phyloP scores from a whole-genome alignment of 768 basidiomycete genomes.

The Rhizopogon rudus region DNA sequence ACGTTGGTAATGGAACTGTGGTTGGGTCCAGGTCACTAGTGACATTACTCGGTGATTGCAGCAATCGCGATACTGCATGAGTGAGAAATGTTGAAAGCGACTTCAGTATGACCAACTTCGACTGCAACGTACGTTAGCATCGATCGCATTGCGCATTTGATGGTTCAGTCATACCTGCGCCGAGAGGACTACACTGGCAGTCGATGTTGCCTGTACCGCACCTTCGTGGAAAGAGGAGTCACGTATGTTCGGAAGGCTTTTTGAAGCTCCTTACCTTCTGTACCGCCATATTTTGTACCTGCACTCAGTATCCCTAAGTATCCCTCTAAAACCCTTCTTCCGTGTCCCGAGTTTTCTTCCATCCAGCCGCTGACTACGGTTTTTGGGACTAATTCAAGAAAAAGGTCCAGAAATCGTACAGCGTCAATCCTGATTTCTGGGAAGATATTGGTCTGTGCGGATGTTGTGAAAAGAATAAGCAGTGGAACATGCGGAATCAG shows the following conservation, averaged over 20 bases:
- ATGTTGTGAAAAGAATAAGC: slow-evolving; percentile 81
- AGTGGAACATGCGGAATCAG: slow-evolving; percentile 70
- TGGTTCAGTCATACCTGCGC: slow-evolving; percentile 40
- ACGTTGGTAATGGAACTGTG: slow-evolving; percentile 36
- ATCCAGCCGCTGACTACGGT: slow-evolving; percentile 68
- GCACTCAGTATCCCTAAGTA: slow-evolving; percentile 77
- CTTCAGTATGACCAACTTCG: slow-evolving; percentile 70
- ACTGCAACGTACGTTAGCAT: slow-evolving; percentile 36
- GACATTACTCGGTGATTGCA: slow-evolving; percentile 12
- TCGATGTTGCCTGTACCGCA: slow-evolving; percentile 44
- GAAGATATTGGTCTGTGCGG: slow-evolving; percentile 92
- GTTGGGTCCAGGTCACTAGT: slow-evolving; percentile 7
- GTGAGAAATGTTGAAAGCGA: slow-evolving; percentile 69
- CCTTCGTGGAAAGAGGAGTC: slow-evolving; percentile 10
- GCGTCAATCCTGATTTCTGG: slow-evolving; percentile 93
- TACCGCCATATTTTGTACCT: slow-evolving; percentile 56
- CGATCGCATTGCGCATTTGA: not conserved
- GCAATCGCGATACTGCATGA: slow-evolving; percentile 32
- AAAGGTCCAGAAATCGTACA: slow-evolving; percentile 69
- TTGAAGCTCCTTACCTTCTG: slow-evolving; percentile 37
- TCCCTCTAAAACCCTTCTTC: slow-evolving; percentile 66
- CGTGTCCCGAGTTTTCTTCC: slow-evolving; percentile 43
- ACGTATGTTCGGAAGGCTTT: not conserved
- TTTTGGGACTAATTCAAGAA: slow-evolving; percentile 66
- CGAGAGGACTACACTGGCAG: slow-evolving; percentile 61